Base-by-base conservation (phyloP, 192 early-diverging fungal genomes). In the Fimicolochytrium jonesii region DNA sequence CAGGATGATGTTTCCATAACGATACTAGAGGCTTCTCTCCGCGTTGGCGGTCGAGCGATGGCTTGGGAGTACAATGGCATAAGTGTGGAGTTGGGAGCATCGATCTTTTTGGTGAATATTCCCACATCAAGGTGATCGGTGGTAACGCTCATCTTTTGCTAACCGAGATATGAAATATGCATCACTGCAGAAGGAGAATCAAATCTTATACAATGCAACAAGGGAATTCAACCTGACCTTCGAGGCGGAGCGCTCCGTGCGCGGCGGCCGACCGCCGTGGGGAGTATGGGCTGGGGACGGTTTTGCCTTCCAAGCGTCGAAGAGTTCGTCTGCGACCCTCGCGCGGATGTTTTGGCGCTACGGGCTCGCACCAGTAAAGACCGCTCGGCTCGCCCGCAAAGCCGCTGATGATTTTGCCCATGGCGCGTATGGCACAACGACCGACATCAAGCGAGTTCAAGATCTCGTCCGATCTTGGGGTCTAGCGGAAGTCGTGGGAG, bases 281-380 rank as follows among this genome's bases (percentile, higher is more conserved):
- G 52, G 51, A 9, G 26, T 64, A 11, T 64, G 62, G 62, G 33
- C 53, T 36, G 2, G 2, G 13, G 20, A 44, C 22, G 28, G 51
- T 25, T 64, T 64, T 55, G 28, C 9, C 10, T 64, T 64, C 43
- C 36, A 26, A 36, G 43, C 41, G 23, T 64, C 62, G 2, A 18
- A 33, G 3, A 55, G 31, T 42, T 29, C 34, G 15, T 31, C 20
- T n/a, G 23, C 29, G 6, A 64, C 37, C 4, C 18, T 55, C 29
- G 62, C 41, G 2, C 29, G 41, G 15, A 54, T 63, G 61, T 11
- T 63, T 15, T 63, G 61, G 61, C 30, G 61, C 36, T 63, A 63
- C 50, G 50, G 50, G 9, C 20, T 63, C 22, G 47, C 61, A 3
- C 61, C 61, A 0, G 20, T 36, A 17, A 31, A 54, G 13, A 33